These are phyloP conservation scores for Aureobasidium sp. DNA, from an alignment of 2,329 filamentous ascomycete genomes.

Conservation along the genomic window DNA sequence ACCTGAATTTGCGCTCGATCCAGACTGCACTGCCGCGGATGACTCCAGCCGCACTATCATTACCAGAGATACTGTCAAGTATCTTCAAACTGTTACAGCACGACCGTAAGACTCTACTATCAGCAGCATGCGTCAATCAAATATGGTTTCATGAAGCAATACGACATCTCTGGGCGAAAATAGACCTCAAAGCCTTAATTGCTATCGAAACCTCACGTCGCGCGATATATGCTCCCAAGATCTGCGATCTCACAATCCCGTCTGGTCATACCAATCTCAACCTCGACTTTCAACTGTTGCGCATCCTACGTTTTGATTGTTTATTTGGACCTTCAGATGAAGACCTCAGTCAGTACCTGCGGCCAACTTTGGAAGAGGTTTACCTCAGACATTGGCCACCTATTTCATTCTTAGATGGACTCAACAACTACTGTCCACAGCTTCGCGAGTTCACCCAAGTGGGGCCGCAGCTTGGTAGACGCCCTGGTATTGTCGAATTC, in stretches of 20 bases:
- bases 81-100: not conserved
- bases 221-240: not conserved
- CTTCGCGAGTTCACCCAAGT: not conserved
- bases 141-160: not conserved
- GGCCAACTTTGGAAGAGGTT: not conserved
- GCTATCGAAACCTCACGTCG: not conserved
- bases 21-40: too few relatives aligned
- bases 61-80: too few relatives aligned
- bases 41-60: not conserved
- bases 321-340: not conserved
- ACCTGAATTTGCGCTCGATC: not conserved
- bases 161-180: not conserved
- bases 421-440: not conserved
- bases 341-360: not conserved
- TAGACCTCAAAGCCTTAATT: not conserved
- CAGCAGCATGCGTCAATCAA: not conserved
- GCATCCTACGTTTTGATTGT: not conserved
- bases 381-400: not conserved
- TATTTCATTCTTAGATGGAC: not conserved
- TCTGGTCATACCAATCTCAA: not conserved
- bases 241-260: not conserved
- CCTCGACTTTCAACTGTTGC: not conserved
- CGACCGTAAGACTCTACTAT: not conserved
- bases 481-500: not conserved
- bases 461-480: too few relatives aligned